phyloP scores from a whole-genome alignment of 345 rosid species.

The Salix dunnii region DNA sequence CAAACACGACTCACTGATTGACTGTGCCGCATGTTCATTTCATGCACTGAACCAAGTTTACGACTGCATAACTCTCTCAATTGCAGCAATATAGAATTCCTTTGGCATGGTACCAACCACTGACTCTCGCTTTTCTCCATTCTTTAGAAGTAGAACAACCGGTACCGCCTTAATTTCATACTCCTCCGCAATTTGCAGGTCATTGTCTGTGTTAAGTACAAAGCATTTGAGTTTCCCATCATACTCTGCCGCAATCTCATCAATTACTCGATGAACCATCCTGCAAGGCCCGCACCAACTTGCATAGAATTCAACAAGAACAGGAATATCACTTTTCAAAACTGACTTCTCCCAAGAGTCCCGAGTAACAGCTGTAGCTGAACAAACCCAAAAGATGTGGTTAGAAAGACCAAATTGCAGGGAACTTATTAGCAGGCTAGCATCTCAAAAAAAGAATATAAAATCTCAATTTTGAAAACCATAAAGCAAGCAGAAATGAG shows the following conservation, averaged over 20 bases:
- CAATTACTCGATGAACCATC: constrained; percentile 59
- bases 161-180: constrained; percentile 88
- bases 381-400: constrained; percentile 19
- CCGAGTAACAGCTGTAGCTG: constrained; percentile 59
- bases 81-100: constrained; percentile 81
- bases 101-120: constrained; percentile 95
- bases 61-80: constrained; percentile 69
- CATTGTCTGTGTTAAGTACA: constrained; percentile 65
- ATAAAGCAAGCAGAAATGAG: constrained; percentile 6
- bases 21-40: not conserved
- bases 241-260: constrained; percentile 79
- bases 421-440: not conserved
- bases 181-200: constrained; percentile 63
- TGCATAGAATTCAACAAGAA: constrained; percentile 84
- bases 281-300: constrained; percentile 72
- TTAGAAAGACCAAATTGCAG: constrained; percentile 8
- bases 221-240: constrained; percentile 67
- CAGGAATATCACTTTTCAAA: constrained; percentile 60
- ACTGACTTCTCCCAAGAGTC: constrained; percentile 64
- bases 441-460: not conserved
- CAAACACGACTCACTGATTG: not conserved
- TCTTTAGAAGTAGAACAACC: constrained; percentile 80
- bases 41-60: constrained; percentile 22
- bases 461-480: not conserved
- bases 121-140: constrained; percentile 68